Evolutionary conservation across 2,329 filamentous ascomycete species (phyloP).

Genomic region (Ceratocystis lukuohia): DNA sequence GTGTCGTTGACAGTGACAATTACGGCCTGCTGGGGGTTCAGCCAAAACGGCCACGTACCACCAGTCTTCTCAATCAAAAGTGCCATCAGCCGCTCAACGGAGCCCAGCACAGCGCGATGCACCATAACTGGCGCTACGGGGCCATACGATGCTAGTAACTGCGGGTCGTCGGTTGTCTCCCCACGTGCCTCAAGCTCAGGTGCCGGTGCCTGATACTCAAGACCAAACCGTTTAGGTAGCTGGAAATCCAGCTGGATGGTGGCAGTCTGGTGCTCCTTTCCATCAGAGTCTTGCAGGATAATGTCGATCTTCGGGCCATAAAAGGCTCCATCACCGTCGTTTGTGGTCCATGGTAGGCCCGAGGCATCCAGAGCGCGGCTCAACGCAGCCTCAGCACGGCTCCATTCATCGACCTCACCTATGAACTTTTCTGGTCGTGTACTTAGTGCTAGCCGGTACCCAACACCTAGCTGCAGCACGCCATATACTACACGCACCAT

Average conservation of each 20-base stretch:
- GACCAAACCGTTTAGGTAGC: constrained; percentile 64
- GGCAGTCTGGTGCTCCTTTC: constrained; percentile 78
- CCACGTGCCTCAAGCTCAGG: constrained; percentile 46
- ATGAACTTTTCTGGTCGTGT: constrained; percentile 73
- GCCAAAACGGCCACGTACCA: constrained; percentile 76
- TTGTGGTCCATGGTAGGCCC: constrained; percentile 57
- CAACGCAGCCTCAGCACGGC: constrained; percentile 31
- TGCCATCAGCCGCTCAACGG: constrained; percentile 72
- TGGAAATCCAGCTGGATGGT: constrained; percentile 88
- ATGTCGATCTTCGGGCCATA: constrained; percentile 91
- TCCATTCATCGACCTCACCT: constrained; percentile 54
- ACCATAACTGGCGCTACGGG: constrained; percentile 61
- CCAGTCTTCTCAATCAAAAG: constrained; percentile 72
- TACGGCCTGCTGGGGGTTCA: constrained; percentile 65
- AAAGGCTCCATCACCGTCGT: constrained; percentile 74
- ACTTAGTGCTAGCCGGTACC: constrained; percentile 64
- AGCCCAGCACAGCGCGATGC: constrained; percentile 73
- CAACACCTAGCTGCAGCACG: constrained; percentile 51
- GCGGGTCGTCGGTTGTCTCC: constrained; percentile 36
- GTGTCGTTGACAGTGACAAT: constrained; percentile 59
- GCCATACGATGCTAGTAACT: constrained; percentile 39
- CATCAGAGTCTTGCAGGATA: constrained; percentile 62
- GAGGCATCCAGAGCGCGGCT: constrained; percentile 45
- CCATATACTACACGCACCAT: constrained; percentile 62
- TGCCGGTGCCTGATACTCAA: constrained; percentile 59